A percentile compares a stretch with the other conserved stretches of the same genome.
These are phyloP conservation scores for Phytophthora nicotianae DNA, from an alignment of 352 stramenopile species.

Conservation along the genomic window DNA sequence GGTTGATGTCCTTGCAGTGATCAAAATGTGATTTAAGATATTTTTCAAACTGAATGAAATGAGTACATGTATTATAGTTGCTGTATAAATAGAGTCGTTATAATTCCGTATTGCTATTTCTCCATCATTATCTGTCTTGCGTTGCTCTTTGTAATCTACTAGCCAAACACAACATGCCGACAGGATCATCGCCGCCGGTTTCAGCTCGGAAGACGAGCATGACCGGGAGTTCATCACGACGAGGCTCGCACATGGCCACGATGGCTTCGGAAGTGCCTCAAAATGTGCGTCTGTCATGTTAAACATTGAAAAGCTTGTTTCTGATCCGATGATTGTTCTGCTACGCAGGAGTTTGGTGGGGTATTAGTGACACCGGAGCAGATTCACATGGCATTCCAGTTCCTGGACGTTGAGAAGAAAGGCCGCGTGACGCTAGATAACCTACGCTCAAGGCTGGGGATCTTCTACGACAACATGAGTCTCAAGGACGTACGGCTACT, in stretches of 20 bases:
- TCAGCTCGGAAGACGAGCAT: constrained; percentile 17
- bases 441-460: constrained; percentile 73
- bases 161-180: too few relatives aligned
- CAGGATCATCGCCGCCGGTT: constrained; percentile 2
- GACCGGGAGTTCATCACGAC: constrained; percentile 8
- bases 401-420: constrained; percentile 88
- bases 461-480: constrained; percentile 91
- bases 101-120: too few relatives aligned
- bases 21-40: too few relatives aligned
- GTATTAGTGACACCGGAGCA: constrained; percentile 87
- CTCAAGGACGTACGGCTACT: constrained; percentile 82
- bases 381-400: constrained; percentile 87
- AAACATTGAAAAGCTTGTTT: not conserved
- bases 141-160: too few relatives aligned
- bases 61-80: too few relatives aligned
- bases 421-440: constrained; percentile 83
- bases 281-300: constrained; percentile 21
- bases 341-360: constrained; percentile 72
- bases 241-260: constrained; percentile 3
- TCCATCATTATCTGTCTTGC: too few relatives aligned
- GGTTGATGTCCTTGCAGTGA: too few relatives aligned
- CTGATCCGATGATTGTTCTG: not conserved
- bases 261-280: constrained; percentile 14
- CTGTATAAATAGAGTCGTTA: constrained; percentile 13
- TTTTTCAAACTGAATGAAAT: too few relatives aligned